Conservation (phyloP, 2,329 filamentous ascomycete genomes). For the Aspergillus alliaceus region DNA sequence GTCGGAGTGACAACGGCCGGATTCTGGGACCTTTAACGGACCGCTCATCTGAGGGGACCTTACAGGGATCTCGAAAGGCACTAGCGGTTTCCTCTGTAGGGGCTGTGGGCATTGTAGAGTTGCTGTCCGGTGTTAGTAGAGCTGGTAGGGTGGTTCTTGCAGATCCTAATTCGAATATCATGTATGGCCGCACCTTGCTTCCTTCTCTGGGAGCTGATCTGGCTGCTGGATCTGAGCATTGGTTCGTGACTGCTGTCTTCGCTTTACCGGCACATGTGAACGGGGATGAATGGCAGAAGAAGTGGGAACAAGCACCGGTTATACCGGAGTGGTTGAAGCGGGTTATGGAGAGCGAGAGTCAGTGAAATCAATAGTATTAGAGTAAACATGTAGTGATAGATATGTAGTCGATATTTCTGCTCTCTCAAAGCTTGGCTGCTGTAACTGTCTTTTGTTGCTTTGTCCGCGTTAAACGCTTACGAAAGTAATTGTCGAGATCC, state of each 20-base stretch:
- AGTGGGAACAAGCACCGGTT: constrained; percentile 60
- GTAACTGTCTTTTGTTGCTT: background rate
- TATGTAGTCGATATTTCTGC: background rate
- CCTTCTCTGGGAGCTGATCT: constrained; percentile 68
- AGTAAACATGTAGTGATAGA: background rate
- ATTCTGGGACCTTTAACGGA: constrained; percentile 46
- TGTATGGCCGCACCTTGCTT: constrained; percentile 70
- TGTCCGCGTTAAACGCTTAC: too few species aligned
- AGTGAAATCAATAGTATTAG: background rate
- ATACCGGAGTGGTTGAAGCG: constrained; percentile 62
- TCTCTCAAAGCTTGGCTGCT: background rate
- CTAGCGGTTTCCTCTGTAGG: constrained; percentile 52
- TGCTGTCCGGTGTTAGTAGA: constrained; percentile 41
- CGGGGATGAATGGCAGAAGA: constrained; percentile 52
- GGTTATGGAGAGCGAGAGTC: constrained; percentile 43
- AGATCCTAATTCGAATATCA: constrained; percentile 76
- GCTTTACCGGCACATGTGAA: constrained; percentile 58
- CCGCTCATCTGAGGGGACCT: constrained; percentile 44
- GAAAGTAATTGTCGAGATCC: too few species aligned
- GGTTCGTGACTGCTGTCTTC: constrained; percentile 72
- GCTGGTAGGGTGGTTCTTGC: constrained; percentile 68
- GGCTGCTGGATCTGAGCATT: constrained; percentile 56
- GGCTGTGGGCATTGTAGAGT: constrained; percentile 52
- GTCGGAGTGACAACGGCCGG: constrained; percentile 60
- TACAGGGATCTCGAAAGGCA: constrained; percentile 33